A percentile compares a stretch with the other conserved stretches of the same genome.
phyloP scores from a whole-genome alignment of 352 stramenopile species.

The Pythium apleroticum region DNA sequence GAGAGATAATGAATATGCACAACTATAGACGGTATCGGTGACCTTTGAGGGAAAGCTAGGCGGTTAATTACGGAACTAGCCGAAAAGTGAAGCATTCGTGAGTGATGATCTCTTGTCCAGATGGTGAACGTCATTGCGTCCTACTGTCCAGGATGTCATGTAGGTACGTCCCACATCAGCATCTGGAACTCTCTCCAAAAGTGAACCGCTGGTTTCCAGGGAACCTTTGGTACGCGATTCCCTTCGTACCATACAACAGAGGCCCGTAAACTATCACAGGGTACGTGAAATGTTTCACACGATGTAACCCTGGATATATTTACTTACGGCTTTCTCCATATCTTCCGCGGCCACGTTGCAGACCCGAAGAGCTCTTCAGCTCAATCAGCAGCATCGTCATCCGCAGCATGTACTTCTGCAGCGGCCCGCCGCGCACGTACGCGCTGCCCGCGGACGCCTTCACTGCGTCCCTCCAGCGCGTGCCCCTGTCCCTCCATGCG shows the following conservation, averaged over 20 bases:
- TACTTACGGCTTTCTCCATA: conserved; percentile 3
- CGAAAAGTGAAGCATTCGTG: conserved; percentile 10
- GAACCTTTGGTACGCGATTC: no score
- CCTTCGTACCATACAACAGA: no score
- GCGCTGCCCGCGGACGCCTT: conserved; percentile 17
- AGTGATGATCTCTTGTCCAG: conserved; percentile 24
- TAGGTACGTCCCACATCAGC: conserved; percentile 8
- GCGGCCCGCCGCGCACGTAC: conserved; percentile 65
- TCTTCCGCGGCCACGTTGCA: conserved; percentile 4
- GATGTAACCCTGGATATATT: not conserved
- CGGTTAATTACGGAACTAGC: conserved; percentile 2
- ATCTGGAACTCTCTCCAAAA: conserved; percentile 13
- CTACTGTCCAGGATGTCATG: no score
- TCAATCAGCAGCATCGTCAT: not conserved
- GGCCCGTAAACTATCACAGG: not conserved
- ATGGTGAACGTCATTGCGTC: conserved; percentile 16
- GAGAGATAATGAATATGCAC: not conserved
- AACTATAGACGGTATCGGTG: not conserved
- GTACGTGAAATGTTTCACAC: conserved; percentile 6
- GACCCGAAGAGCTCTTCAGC: not conserved
- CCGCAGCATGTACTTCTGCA: conserved; percentile 66
- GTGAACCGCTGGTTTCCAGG: conserved; percentile 11
- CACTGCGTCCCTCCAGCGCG: not conserved
- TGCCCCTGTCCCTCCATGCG: not conserved
- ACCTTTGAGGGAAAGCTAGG: conserved; percentile 1